Evolutionary conservation across 2,329 filamentous ascomycete genomes (phyloP), one percentile per base, ranked within the genome.

Genomic region (Microsporum ferrugineum): DNA sequence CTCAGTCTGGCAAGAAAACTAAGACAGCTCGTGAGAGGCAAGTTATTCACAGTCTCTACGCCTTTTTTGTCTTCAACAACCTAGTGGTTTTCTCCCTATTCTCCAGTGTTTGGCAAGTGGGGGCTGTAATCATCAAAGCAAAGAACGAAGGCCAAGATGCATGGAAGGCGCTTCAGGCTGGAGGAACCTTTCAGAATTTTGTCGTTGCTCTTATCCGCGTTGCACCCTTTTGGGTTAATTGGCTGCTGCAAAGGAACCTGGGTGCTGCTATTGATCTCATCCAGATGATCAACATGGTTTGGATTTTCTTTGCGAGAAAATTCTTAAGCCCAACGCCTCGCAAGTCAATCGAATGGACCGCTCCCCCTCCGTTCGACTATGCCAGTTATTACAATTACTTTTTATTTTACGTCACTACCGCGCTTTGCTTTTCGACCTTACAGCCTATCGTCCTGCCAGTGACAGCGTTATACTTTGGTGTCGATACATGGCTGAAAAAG

Each of bases 311-410:
- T 72, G 83, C 87, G 64, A 87, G 90, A 71, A 92, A 87, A 60
- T 94, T 96, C 68, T 82, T 89, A 31, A 87, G 84, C 63, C 92
- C 92, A 2, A 97, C 94, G 1, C 94, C 94, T 3, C 83, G 94
- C 66, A 88, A 96, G 72, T 79, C 94, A 66, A 97, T 97, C 66
- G 89, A 96, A 72, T 83, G 94, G 70, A 96, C 91, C 0, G 94
- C 94, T 2, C 94, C 94, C 0, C 91, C 89, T 1, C 80, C 89
- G 0, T 96, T 99, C 72, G 91, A 97, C 67, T 97, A 96, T 70
- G 90, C 94, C 62, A 90, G 85, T 67, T 97, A 97, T 76, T 99
- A 96, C 81, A 97, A 96, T 74, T 97, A 95, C 73, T 96, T 96
- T 74, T 79, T 97, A 34, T 99, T 89, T 76, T 99, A 97, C 76